phyloP scores from a whole-genome alignment of 768 basidiomycete species.

The Zangia roseola region DNA sequence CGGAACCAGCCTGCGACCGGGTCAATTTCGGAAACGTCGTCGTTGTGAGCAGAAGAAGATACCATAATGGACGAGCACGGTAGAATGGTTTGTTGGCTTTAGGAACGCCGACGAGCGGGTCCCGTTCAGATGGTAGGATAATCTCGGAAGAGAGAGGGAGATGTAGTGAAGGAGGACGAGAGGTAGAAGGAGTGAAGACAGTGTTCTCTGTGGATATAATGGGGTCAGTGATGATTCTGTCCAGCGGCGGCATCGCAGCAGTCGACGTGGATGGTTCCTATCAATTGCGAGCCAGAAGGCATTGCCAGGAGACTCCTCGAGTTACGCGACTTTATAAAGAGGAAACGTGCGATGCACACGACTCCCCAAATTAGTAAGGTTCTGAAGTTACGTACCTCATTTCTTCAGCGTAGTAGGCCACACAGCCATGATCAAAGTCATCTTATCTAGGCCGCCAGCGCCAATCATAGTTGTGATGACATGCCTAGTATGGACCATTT shows the following conservation, averaged over 20 bases:
- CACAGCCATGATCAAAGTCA: slow-evolving; percentile 4
- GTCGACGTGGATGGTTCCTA: background rate
- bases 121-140: slow-evolving; percentile 30
- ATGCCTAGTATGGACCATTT: background rate
- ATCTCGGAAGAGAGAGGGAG: slow-evolving; percentile 9
- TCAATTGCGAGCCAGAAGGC: slow-evolving; percentile 4
- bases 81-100: slow-evolving; percentile 46
- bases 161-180: slow-evolving; percentile 18
- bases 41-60: slow-evolving; percentile 2
- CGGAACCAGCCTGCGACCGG: slow-evolving; percentile 59
- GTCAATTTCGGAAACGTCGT: slow-evolving; percentile 9
- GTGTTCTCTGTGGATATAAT: slow-evolving; percentile 36
- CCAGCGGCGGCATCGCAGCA: slow-evolving; percentile 23
- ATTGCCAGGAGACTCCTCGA: slow-evolving; percentile 4
- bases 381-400: slow-evolving; percentile 20
- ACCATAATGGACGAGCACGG: slow-evolving; percentile 50
- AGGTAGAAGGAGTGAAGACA: slow-evolving; percentile 23
- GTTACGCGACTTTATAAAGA: slow-evolving; percentile 22
- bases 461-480: background rate
- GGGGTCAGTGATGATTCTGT: slow-evolving; percentile 33
- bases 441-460: background rate
- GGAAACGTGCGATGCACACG: slow-evolving; percentile 22
- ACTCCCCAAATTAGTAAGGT: slow-evolving; percentile 9
- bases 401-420: slow-evolving; percentile 6
- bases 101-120: slow-evolving; percentile 30